Conservation (phyloP, 2,329 filamentous ascomycete species). For the Pseudogymnoascus destructans region DNA sequence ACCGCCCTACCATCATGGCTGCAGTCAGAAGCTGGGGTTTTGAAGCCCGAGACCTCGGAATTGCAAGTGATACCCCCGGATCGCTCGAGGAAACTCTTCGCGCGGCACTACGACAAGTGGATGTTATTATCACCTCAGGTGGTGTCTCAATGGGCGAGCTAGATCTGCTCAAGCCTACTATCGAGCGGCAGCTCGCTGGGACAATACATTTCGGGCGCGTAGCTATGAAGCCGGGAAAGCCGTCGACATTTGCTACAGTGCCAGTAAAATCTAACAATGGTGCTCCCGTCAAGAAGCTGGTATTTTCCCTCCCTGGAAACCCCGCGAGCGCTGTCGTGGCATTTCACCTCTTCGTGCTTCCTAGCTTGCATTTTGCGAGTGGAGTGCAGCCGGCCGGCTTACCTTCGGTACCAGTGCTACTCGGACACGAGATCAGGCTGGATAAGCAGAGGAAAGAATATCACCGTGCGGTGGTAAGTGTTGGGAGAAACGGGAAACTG, state of each 20-base stretch:
- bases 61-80: conserved; percentile 61
- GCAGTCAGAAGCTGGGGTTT: conserved; percentile 65
- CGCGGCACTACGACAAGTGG: conserved; percentile 56
- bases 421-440: conserved; percentile 60
- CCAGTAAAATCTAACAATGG: conserved; percentile 49
- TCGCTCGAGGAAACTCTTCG: conserved; percentile 67
- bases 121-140: conserved; percentile 81
- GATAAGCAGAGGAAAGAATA: conserved; percentile 77
- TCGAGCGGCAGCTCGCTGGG: conserved; percentile 78
- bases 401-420: conserved; percentile 54
- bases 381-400: conserved; percentile 58
- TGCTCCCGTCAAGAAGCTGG: conserved; percentile 48
- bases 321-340: conserved; percentile 88
- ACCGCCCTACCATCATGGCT: conserved; percentile 74
- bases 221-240: conserved; percentile 95
- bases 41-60: conserved; percentile 70
- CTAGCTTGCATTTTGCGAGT: conserved; percentile 63
- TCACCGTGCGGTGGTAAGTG: conserved; percentile 66
- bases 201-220: conserved; percentile 95
- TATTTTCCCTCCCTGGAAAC: conserved; percentile 90
- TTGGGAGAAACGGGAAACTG: conserved; percentile 52
- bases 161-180: conserved; percentile 89
- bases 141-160: conserved; percentile 97
- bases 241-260: conserved; percentile 89
- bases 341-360: conserved; percentile 86